Conservation (phyloP, 192 early-diverging fungal genomes). For the Coemansia sp. region DNA sequence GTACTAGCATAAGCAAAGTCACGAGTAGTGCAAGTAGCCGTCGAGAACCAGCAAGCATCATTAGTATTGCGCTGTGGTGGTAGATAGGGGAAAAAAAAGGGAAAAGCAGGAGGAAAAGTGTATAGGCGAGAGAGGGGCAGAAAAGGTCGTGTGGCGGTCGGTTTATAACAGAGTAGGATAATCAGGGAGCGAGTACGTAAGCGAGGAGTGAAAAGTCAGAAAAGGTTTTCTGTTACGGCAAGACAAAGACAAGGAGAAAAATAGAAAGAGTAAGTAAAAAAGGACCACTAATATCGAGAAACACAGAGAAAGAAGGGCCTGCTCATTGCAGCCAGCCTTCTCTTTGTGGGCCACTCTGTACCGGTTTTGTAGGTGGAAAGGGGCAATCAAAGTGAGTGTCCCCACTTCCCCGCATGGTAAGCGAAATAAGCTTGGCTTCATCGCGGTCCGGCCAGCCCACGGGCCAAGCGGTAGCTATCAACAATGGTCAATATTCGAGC, state of each 20-base stretch:
- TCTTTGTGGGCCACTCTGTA: neutral
- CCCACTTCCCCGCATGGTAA: neutral
- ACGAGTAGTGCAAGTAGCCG: neutral
- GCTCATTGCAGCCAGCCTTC: neutral
- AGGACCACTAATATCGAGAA: neutral
- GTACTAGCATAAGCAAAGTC: slow-evolving; percentile 4
- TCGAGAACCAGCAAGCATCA: neutral
- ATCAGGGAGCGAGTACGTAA: neutral
- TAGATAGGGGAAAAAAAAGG: neutral
- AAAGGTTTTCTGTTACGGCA: neutral
- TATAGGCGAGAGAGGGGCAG: neutral
- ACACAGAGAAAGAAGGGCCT: neutral
- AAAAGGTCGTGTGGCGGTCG: neutral
- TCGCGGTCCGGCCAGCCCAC: neutral
- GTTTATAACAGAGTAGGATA: neutral
- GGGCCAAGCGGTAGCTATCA: neutral
- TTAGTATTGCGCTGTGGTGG: neutral
- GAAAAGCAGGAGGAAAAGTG: neutral
- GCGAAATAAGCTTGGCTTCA: neutral
- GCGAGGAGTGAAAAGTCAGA: neutral
- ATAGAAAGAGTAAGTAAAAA: neutral
- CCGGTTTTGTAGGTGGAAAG: neutral
- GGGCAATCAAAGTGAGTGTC: neutral
- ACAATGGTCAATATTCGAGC: neutral
- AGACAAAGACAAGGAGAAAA: neutral